A percentile compares a stretch with the other conserved stretches of the same genome.
These are phyloP conservation scores for Diaporthe ilicicola DNA, from an alignment of 2,329 filamentous ascomycete species.

Conservation along the genomic window DNA sequence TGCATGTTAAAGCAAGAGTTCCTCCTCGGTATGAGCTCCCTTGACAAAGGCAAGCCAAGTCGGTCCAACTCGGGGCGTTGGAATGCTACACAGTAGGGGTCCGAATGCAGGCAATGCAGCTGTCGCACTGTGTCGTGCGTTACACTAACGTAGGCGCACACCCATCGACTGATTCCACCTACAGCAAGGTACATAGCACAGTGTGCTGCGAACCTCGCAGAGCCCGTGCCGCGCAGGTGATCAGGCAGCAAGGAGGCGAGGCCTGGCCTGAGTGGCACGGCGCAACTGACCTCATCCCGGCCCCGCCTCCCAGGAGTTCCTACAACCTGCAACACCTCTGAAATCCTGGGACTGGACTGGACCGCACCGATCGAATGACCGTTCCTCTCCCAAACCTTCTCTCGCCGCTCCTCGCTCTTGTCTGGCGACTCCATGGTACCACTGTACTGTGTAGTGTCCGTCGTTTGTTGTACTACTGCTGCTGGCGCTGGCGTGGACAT, in stretches of 20 bases:
- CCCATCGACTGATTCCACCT: too few relatives aligned
- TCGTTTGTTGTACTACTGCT: neutral
- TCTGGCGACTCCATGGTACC: neutral
- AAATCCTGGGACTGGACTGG: too few relatives aligned
- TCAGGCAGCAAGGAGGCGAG: neutral
- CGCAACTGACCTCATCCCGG: constrained; percentile 7
- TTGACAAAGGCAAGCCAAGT: neutral
- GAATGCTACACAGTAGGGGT: constrained; percentile 2
- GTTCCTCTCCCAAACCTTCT: neutral
- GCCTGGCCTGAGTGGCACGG: neutral
- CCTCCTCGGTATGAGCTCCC: neutral
- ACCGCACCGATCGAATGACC: neutral
- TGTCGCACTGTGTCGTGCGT: neutral
- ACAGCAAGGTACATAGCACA: neutral
- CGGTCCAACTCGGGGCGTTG: neutral
- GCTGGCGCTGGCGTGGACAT: neutral
- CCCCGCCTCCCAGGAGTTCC: constrained; percentile 3
- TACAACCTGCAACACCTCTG: constrained; percentile 20
- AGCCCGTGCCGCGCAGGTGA: neutral
- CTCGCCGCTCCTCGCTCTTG: neutral
- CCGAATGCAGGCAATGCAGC: neutral
- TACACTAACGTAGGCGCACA: neutral
- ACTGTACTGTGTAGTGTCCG: neutral
- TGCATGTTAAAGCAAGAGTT: neutral
- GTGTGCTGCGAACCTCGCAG: neutral